A percentile compares a stretch with the other conserved stretches of the same genome.
Conservation (phyloP, 208 protist genomes). For the Leishmania arabica region DNA sequence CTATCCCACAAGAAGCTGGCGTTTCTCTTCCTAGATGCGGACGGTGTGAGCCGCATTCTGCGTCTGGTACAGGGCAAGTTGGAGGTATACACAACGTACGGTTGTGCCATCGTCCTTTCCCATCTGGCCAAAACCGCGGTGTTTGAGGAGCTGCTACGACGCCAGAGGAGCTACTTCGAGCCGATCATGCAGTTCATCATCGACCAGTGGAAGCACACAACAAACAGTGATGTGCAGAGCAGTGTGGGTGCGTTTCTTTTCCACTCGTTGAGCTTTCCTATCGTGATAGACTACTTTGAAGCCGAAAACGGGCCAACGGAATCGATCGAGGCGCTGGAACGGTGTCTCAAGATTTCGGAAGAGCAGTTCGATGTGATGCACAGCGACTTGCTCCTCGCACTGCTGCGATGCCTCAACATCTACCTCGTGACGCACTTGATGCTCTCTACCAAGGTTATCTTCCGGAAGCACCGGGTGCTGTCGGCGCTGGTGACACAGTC, state of each 20-base stretch:
- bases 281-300: constrained; percentile 75
- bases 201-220: constrained; percentile 58
- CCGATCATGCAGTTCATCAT: constrained; percentile 79
- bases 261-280: constrained; percentile 81
- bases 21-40: constrained; percentile 69
- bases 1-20: constrained; percentile 82
- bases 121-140: constrained; percentile 59
- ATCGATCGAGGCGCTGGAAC: constrained; percentile 52
- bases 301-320: constrained; percentile 47
- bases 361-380: constrained; percentile 75
- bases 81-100: constrained; percentile 56
- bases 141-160: constrained; percentile 81
- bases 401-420: constrained; percentile 75
- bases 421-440: constrained; percentile 85
- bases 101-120: constrained; percentile 74
- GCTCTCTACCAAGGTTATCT: constrained; percentile 82
- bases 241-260: constrained; percentile 81
- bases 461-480: constrained; percentile 78
- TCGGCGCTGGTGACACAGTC: constrained; percentile 72
- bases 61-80: constrained; percentile 41
- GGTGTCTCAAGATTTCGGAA: constrained; percentile 62
- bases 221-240: constrained; percentile 62
- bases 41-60: constrained; percentile 63
- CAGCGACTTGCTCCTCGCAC: constrained; percentile 50
- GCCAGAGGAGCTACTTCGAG: constrained; percentile 58